Conservation (phyloP, 352 stramenopile species). For the Aphanomyces astaci region DNA sequence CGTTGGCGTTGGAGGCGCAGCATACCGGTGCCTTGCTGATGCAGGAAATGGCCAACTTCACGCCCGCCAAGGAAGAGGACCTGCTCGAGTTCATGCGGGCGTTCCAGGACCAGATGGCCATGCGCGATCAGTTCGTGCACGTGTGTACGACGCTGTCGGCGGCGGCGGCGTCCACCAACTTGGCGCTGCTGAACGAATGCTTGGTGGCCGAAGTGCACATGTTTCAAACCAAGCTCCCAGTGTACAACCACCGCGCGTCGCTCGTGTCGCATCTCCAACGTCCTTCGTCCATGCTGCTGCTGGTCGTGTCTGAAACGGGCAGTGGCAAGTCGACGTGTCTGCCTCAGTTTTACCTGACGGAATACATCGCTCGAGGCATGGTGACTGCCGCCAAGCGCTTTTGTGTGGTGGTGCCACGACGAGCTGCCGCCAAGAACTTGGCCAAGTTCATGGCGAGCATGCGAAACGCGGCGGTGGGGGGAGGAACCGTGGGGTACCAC, state of each 20-base stretch:
- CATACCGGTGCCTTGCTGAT: no score
- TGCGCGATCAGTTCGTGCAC: background rate
- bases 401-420: background rate
- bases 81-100: background rate
- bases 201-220: background rate
- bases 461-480: background rate
- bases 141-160: background rate
- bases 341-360: background rate
- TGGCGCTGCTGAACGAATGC: background rate
- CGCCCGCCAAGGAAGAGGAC: background rate
- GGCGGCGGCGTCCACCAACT: background rate
- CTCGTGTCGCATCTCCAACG: background rate
- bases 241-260: background rate
- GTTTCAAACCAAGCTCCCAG: background rate
- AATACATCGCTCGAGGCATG: background rate
- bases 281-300: background rate
- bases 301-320: background rate
- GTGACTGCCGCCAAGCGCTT: background rate
- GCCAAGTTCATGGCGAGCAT: background rate
- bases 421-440: background rate
- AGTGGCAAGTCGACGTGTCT: background rate
- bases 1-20: no score
- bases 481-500: background rate
- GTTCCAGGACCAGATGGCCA: background rate
- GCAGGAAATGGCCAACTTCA: no score